These are phyloP conservation scores for Harringtonia lauricola DNA, from an alignment of 2,329 filamentous ascomycete species.

Conservation along the genomic window DNA sequence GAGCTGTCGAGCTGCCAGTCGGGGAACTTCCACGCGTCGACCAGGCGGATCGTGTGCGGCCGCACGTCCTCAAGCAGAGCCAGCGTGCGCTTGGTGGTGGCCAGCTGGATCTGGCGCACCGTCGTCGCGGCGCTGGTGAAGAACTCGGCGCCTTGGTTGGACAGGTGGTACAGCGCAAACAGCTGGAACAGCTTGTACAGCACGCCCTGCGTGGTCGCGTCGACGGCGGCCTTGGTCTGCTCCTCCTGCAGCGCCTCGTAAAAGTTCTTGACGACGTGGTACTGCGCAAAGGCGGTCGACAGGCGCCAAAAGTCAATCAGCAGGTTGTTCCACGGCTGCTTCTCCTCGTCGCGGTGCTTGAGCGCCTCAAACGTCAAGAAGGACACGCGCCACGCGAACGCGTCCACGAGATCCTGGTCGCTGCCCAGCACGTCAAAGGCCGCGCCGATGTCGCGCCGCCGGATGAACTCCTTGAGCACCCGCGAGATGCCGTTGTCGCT, in stretches of 20 bases:
- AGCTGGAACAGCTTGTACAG: conserved; percentile 74
- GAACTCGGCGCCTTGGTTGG: conserved; percentile 52
- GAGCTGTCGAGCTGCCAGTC: conserved; percentile 69
- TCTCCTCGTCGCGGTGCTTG: conserved; percentile 63
- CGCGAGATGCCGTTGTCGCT: conserved; percentile 52
- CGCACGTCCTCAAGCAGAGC: conserved; percentile 60
- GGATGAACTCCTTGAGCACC: conserved; percentile 54
- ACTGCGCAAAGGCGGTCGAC: conserved; percentile 64
- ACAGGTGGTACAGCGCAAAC: conserved; percentile 54
- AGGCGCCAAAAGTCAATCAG: conserved; percentile 71
- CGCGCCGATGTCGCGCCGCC: conserved; percentile 56
- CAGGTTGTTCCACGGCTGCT: conserved; percentile 67
- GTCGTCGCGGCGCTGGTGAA: conserved; percentile 5
- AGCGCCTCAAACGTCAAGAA: conserved; percentile 67
- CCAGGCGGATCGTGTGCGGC: conserved; percentile 60
- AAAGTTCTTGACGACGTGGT: conserved; percentile 70
- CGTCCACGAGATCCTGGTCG: conserved; percentile 59
- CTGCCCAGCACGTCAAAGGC: conserved; percentile 57
- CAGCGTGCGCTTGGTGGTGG: conserved; percentile 54
- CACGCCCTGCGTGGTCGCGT: conserved; percentile 43
- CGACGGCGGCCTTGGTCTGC: conserved; percentile 39
- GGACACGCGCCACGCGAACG: conserved; percentile 65
- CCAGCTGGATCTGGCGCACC: conserved; percentile 60
- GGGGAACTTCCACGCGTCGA: conserved; percentile 66
- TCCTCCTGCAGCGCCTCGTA: conserved; percentile 29